Evolutionary conservation across 371 early-diverging fungal species (phyloP), one percentile per base, ranked within the genome.

Genomic region (Paraphysoderma sedebokerense): DNA sequence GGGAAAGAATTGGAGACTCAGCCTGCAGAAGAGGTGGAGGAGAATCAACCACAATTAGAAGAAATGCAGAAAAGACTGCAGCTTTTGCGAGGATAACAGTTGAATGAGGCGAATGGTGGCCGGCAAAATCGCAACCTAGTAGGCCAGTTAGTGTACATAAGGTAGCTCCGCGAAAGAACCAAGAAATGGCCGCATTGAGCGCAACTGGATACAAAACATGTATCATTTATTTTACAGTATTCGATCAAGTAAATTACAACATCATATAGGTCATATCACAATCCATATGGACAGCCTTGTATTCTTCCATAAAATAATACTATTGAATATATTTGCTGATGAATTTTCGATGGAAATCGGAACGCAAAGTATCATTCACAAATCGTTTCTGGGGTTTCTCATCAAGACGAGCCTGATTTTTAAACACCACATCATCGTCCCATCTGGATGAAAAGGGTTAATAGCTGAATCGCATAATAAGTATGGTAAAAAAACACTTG

Each of bases 401-500:
- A 23, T 88, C 84, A 17, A 75, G 66, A 39, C 77, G 66, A 1
- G 87, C 87, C 66, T 96, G 97, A 63, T 96, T 93, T 56, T 84
- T 87, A 62, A 96, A 96, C 37, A 93, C 79, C 44, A 93, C 93
- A 62, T 93, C 97, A 49, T 92, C 95, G 57, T 92, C 92, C 95
- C 96, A 96, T 41, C 77, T 74, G 57, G 22, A 45, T 19, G 24
- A 2, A 8, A 47, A 29, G 12, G 28, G 46, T 3, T 20, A 22
- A 8, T 20, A 22, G 5, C n/a, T n/a, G 35, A 29, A 35, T 31
- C 30, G 22, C 26, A 40, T 11, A 36, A 40, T 19, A 42, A 22
- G 9, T 17, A 6, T 36, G 17, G 33, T 0, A 29, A 24, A 19
- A 32, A 23, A 13, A 48, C 23, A 48, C 37, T 51, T 66, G 70